phyloP scores from a whole-genome alignment of 2,329 filamentous ascomycete genomes.

The Berkeleyomyces basicola region DNA sequence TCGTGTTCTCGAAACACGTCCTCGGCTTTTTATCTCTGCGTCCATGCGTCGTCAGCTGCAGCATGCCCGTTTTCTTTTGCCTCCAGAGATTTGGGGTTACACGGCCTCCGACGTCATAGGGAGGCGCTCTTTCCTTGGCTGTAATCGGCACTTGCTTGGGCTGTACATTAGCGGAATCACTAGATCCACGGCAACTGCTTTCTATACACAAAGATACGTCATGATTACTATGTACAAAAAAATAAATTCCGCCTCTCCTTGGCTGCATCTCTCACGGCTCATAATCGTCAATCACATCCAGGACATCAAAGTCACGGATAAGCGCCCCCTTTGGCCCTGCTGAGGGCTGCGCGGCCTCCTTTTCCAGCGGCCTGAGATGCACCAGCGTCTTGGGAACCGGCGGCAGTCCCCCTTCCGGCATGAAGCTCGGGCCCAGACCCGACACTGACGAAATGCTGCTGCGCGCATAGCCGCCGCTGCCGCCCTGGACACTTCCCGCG shows the following conservation, averaged over 20 bases:
- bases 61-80: background rate
- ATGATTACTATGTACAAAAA: background rate
- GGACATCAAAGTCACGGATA: conserved; percentile 23
- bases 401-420: conserved; percentile 12
- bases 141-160: background rate
- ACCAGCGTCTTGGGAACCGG: conserved; percentile 14
- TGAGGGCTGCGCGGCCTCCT: conserved; percentile 14
- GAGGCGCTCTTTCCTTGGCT: background rate
- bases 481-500: conserved; percentile 7
- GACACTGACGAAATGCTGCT: conserved; percentile 10
- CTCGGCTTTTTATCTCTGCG: background rate
- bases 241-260: too few relatives aligned
- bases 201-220: background rate
- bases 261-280: background rate
- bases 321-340: conserved; percentile 17
- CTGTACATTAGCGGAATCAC: too few relatives aligned
- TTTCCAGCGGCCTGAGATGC: background rate
- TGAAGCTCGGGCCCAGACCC: conserved; percentile 4
- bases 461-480: conserved; percentile 12
- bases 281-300: conserved; percentile 21
- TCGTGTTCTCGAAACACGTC: background rate
- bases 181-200: background rate
- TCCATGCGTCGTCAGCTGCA: background rate
- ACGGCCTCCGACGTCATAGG: background rate
- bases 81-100: background rate